A percentile compares a stretch with the other conserved stretches of the same genome.
Conservation (phyloP, 2,329 filamentous ascomycete species). For the Pleoardoris graminearum region DNA sequence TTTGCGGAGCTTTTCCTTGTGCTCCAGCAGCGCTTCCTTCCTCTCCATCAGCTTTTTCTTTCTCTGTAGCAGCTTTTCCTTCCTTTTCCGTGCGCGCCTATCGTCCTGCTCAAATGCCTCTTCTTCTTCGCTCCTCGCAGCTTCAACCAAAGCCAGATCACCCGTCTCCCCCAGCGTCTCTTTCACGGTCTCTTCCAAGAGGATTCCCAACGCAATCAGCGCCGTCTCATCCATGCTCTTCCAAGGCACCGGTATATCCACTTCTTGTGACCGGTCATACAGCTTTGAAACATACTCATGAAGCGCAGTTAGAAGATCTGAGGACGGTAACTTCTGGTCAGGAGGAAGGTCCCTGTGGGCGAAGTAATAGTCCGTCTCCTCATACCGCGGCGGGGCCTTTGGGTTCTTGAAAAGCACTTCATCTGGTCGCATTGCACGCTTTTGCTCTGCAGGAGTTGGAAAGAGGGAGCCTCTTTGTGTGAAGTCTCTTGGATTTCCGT, state of each 20-base stretch:
- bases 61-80: not conserved
- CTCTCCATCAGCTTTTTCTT: not conserved
- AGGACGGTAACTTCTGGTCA: constrained; percentile 62
- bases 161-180: constrained; percentile 66
- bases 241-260: constrained; percentile 44
- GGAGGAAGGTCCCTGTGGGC: constrained; percentile 62
- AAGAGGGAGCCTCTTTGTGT: too few relatives aligned
- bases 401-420: constrained; percentile 70
- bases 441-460: constrained; percentile 34
- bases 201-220: constrained; percentile 71
- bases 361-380: constrained; percentile 73
- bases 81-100: not conserved
- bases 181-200: constrained; percentile 71
- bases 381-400: constrained; percentile 67
- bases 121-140: constrained; percentile 34
- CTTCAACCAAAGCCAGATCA: constrained; percentile 72
- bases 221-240: constrained; percentile 78
- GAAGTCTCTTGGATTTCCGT: too few relatives aligned
- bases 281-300: constrained; percentile 70
- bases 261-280: constrained; percentile 52
- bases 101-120: constrained; percentile 5
- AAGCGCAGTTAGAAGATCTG: constrained; percentile 69
- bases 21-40: not conserved
- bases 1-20: not conserved
- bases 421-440: constrained; percentile 61